Evolutionary conservation across 78 protist species (phyloP), one percentile per base, ranked within the genome.

Genomic region (Protostelium mycophagum): DNA sequence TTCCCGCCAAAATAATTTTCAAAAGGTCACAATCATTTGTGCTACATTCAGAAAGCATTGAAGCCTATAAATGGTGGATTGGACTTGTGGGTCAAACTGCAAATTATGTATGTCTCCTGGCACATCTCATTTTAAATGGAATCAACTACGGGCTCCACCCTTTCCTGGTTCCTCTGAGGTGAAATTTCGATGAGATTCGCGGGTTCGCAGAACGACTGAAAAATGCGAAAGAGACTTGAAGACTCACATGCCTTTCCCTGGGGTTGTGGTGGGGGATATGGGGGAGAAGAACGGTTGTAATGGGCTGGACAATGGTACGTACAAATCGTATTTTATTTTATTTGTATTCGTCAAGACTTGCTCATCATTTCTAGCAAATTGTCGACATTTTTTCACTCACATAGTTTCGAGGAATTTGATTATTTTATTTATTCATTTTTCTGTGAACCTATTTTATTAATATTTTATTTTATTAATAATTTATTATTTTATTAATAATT

Each of bases 11-110:
- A n/a, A n/a, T n/a, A n/a, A n/a, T n/a, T n/a, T 16, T 51, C 73
- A 51, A 5, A 5, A 51, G 73, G 31, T 25, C 89, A 10, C 88
- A 87, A 37, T 90, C 91, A 1, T 94, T 94, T 86, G 38, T 94
- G 25, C 85, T 94, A 29, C 38, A 92, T 16, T 90, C 96, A 25
- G 95, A 94, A 10, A 90, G 86, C 0, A 90, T 85, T 31, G 85
- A 88, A 28, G 95, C 96, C 28, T 92, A 92, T 83, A 94, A 94
- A 88, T 92, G 88, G 38, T 94, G 96, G 96, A 94, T 94, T 88
- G 94, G 95, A 37, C 90, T 90, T 87, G 94, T 95, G 0, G 93
- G 87, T 0, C 87, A 38, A 0, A 88, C 89, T 35, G 94, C 91
- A 34, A 85, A 87, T 28, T 73, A 29, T 0, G 91, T 91, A 0